Conservation (phyloP, 1,284 basidiomycete species). For the Macrocystidia cucumis region DNA sequence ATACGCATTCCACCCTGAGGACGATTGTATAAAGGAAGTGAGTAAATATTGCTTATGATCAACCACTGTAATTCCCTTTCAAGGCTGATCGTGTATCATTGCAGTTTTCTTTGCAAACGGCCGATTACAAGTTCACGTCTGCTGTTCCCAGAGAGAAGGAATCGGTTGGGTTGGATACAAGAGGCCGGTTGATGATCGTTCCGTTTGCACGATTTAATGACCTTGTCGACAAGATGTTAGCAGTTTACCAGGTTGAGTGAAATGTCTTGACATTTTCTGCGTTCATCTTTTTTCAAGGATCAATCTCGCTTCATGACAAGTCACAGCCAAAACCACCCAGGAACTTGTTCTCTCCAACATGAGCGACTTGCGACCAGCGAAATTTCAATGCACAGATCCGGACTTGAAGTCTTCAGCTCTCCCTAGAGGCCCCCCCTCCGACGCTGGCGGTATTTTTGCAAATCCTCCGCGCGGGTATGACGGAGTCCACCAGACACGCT, state of each 20-base stretch:
- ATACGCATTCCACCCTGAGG: constrained; percentile 83
- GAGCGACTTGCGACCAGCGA: no score
- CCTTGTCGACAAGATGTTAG: constrained; percentile 29
- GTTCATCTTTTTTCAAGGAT: no score
- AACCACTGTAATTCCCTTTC: constrained; percentile 4
- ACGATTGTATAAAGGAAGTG: constrained; percentile 68
- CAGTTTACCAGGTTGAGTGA: constrained; percentile 23
- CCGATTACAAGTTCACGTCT: constrained; percentile 63
- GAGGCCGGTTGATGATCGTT: constrained; percentile 73
- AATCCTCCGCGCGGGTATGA: no score
- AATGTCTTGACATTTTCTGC: no score
- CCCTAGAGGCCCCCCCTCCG: no score
- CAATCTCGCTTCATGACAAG: no score
- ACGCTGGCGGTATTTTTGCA: no score
- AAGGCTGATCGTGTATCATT: background rate
- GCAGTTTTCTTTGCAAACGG: constrained; percentile 53
- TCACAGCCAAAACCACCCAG: no score
- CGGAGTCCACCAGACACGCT: no score
- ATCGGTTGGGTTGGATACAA: constrained; percentile 74
- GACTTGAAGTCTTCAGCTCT: no score
- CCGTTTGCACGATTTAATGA: constrained; percentile 32
- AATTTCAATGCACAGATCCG: no score
- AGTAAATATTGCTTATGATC: constrained; percentile 10
- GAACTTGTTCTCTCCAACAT: no score
- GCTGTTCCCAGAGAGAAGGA: constrained; percentile 57